Evolutionary conservation across 2,329 filamentous ascomycete species (phyloP).

Genomic region (Aureobasidium zeae): DNA sequence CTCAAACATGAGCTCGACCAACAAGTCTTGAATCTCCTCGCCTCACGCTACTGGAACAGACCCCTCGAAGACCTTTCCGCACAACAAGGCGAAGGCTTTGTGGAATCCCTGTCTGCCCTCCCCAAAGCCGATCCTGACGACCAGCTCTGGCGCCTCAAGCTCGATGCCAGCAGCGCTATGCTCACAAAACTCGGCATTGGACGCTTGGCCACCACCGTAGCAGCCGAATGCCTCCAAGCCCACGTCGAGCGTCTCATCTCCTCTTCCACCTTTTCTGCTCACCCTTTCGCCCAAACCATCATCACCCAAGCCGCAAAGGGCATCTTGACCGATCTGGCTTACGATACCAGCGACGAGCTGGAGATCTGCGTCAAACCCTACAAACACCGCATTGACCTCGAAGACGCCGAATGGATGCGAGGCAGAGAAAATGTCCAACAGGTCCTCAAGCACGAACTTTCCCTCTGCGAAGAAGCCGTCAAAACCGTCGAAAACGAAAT

Average conservation of each 20-base stretch:
- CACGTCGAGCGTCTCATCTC: constrained; percentile 72
- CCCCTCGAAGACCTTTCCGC: constrained; percentile 74
- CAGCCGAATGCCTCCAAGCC: constrained; percentile 76
- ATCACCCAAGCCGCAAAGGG: constrained; percentile 83
- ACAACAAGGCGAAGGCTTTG: constrained; percentile 23
- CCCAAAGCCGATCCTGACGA: constrained; percentile 68
- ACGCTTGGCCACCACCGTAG: constrained; percentile 81
- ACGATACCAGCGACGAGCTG: constrained; percentile 94
- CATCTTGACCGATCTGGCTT: constrained; percentile 89
- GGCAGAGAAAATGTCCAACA: constrained; percentile 73
- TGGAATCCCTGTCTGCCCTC: constrained; percentile 59
- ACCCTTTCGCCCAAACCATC: constrained; percentile 87
- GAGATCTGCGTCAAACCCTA: constrained; percentile 99
- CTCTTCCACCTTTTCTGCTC: constrained; percentile 74
- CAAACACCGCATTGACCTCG: constrained; percentile 95
- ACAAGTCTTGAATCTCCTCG: constrained; percentile 83
- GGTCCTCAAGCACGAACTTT: constrained; percentile 78
- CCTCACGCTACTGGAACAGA: constrained; percentile 94
- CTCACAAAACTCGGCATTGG: constrained; percentile 93
- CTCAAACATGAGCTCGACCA: constrained; percentile 91
- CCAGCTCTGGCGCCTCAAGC: constrained; percentile 79
- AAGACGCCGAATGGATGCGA: constrained; percentile 77
- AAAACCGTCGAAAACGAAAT: constrained; percentile 66
- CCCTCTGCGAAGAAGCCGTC: constrained; percentile 70
- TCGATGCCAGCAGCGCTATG: constrained; percentile 82